A percentile compares a stretch with the other conserved stretches of the same genome.
These are phyloP conservation scores for Chaetoceros muelleri DNA, from an alignment of 108 stramenopile species.

Conservation along the genomic window DNA sequence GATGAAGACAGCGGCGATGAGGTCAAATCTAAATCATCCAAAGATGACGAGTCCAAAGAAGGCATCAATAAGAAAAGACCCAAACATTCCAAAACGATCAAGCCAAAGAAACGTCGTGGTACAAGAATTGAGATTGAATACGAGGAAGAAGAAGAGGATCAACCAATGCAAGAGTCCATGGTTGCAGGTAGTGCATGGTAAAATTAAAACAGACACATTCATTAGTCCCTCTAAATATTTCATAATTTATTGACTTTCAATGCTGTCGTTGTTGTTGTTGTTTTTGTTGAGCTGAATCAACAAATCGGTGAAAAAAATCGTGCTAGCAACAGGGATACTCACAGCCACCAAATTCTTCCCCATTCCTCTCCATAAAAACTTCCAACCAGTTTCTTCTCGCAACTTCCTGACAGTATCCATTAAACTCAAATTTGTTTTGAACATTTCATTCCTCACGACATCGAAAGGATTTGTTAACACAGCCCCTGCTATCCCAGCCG, in stretches of 20 bases:
- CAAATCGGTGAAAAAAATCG: conserved; percentile 94
- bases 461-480: conserved; percentile 95
- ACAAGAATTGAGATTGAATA: conserved; percentile 75
- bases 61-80: conserved; percentile 30
- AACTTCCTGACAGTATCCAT: conserved; percentile 38
- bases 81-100: conserved; percentile 11
- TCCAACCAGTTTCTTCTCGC: conserved; percentile 43
- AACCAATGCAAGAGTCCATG: conserved; percentile 4
- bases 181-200: not conserved
- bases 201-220: too few species aligned
- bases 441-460: conserved; percentile 98
- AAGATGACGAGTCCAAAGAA: conserved; percentile 12
- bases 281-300: conserved; percentile 37
- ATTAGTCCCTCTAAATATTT: too few species aligned
- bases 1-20: conserved; percentile 8
- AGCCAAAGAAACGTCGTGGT: conserved; percentile 29
- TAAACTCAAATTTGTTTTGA: conserved; percentile 86
- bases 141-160: conserved; percentile 59
- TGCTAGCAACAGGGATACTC: conserved; percentile 87
- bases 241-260: too few species aligned
- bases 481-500: conserved; percentile 94
- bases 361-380: conserved; percentile 68
- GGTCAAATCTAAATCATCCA: conserved; percentile 13
- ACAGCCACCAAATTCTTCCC: conserved; percentile 94
- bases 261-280: not conserved